Evolutionary conservation across 2,329 filamentous ascomycete species (phyloP), one percentile per base, ranked within the genome.

Genomic region (Capronia epimyces): DNA sequence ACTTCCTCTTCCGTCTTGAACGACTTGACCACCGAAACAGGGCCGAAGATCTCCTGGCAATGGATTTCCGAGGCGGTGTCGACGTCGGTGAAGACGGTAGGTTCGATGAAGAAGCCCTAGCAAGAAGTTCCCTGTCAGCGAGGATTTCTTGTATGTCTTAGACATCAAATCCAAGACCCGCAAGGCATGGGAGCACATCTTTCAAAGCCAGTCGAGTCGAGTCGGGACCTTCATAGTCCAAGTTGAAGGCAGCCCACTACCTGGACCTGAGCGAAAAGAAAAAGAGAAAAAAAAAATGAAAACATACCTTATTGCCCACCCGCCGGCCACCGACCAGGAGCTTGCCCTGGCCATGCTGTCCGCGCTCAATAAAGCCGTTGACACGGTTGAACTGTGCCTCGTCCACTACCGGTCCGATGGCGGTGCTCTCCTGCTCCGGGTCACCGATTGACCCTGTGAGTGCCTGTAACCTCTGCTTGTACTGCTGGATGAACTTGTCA

Each of bases 361-460:
- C 72, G 34, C 63, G 58, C 15, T 71, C 62, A 24, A 75, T 67
- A 50, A 71, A 74, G 0, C 60, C 61, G 0, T 70, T 58, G 4
- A 75, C 66, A 2, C 65, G 60, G 18, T 74, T 68, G 45, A 70
- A 71, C 53, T 75, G 71, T 0, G 64, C 60, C 22, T 67, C 66
- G 10, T 70, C 70, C 3, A 72, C 68, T 50, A 72, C 69, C 0
- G 73, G 72, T 2, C 72, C 71, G 22, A 71, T 65, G 60, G 62
- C 67, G 1, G 68, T 69, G 27, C 72, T 73, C 57, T 84, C 79
- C 3, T 76, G 74, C 66, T 87, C 88, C 0, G 84, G 85, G 62
- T 89, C 80, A 52, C 76, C 74, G 43, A 82, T 76, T 12, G 52
- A 54, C 46, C 65, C 61, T 16, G 69, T 67, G 15, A 57, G 54